These are phyloP conservation scores for Globisporangium irregulare DNA, from an alignment of 352 stramenopile genomes.

Conservation along the genomic window DNA sequence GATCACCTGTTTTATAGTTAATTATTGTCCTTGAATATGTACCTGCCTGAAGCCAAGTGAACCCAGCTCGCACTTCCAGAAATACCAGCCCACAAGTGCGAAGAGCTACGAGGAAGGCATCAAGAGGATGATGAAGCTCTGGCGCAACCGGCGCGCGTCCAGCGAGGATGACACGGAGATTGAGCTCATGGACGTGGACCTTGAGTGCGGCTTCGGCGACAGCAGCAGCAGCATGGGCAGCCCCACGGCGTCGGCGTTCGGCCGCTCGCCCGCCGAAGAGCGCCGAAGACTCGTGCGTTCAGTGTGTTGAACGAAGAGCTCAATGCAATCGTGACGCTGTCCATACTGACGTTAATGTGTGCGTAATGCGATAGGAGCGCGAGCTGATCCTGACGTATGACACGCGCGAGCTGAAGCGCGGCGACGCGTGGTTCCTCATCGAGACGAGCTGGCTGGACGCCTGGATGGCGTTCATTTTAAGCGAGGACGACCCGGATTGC, in stretches of 20 bases:
- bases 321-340: not conserved
- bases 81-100: not conserved
- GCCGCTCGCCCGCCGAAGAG: conserved; percentile 24
- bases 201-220: conserved; percentile 16
- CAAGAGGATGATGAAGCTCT: conserved; percentile 23
- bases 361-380: conserved; percentile 35
- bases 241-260: conserved; percentile 16
- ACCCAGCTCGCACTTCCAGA: conserved; percentile 6
- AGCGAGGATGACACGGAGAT: conserved; percentile 25
- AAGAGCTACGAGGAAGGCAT: not conserved
- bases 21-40: too few species aligned
- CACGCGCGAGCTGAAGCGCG: conserved; percentile 53
- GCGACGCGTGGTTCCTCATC: conserved; percentile 78
- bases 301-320: not conserved
- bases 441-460: conserved; percentile 76
- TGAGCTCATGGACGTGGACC: conserved; percentile 20
- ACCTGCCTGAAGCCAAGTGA: not conserved
- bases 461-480: conserved; percentile 79
- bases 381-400: conserved; percentile 70
- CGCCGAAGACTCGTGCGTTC: conserved; percentile 24
- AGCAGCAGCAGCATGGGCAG: conserved; percentile 9
- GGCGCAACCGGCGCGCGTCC: conserved; percentile 19
- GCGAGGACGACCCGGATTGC: conserved; percentile 53
- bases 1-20: too few species aligned
- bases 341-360: not conserved